Evolutionary conservation across 441 rosid genomes (phyloP), one percentile per base, ranked within the genome.

Genomic region (Metrosideros polymorpha): DNA sequence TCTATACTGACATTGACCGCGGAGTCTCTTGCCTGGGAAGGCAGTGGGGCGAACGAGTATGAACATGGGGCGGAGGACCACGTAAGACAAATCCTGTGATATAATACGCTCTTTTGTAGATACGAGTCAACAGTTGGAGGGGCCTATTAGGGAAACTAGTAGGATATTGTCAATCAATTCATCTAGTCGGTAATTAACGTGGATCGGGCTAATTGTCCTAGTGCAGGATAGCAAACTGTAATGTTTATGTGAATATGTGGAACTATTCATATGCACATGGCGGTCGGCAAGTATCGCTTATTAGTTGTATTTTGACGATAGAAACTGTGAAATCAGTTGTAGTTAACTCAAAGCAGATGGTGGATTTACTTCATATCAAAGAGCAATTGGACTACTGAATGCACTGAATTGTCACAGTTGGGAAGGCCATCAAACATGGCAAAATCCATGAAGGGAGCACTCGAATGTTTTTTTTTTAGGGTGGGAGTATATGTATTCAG

Each of bases 271-370:
- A 66, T 32, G 45, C 45, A 32, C 0, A 12, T 4, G 45, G 77
- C 27, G 35, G 45, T 35, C 12, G 14, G 27, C 45, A 9, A 12
- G 45, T 18, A 66, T 9, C 45, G 9, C 45, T 9, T 66, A 18
- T 35, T 39, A 9, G 39, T 66, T 66, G 76, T 17, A 32, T 63
- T 0, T 0, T 32, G 42, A 63, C 3, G 12, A 63, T 0, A 32
- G 4, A 32, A 18, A 19, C 7, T 7, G 13, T 10, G 45, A 66
- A 61, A 39, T 66, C 45, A 35, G 43, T 1, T 6, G 27, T 66
- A 1, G 43, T 22, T 66, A 66, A 66, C 22, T 66, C 19, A 19
- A 61, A 30, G 77, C 45, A 66, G 77, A 35, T 66, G 27, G 14
- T 18, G 13, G 43, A 66, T 66, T 66, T 35, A 19, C 1, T 32